phyloP scores from a whole-genome alignment of 257 asterid species.

The Striga asiatica region DNA sequence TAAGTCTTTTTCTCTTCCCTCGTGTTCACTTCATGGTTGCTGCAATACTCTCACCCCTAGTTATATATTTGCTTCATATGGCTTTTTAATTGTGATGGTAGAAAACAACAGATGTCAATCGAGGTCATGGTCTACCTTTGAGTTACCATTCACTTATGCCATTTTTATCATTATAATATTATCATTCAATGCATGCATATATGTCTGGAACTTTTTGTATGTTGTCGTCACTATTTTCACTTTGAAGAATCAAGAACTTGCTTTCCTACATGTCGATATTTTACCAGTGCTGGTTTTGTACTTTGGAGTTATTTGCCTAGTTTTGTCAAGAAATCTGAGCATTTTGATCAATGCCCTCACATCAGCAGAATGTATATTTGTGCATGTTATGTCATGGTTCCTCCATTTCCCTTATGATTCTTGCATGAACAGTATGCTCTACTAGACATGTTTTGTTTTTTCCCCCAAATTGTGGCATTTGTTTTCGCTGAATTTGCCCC shows the following conservation, averaged over 20 bases:
- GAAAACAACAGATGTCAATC: not conserved
- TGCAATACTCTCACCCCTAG: not conserved
- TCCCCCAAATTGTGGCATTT: conserved; percentile 12
- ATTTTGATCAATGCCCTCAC: not conserved
- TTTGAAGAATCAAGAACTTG: not conserved
- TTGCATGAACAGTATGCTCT: not conserved
- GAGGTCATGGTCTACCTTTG: conserved; percentile 3
- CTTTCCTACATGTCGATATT: not conserved
- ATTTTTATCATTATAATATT: not conserved
- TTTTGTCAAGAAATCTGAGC: not conserved
- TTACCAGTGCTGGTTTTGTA: not conserved
- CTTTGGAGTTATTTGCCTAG: not conserved
- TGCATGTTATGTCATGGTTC: conserved; percentile 1
- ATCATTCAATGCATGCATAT: not conserved
- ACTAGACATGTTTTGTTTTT: not conserved
- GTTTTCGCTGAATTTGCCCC: conserved; percentile 59
- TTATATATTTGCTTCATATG: conserved; percentile 2
- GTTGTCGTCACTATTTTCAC: not conserved
- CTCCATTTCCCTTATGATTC: conserved; percentile 1
- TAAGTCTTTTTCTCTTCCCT: conserved; percentile 8
- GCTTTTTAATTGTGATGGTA: not conserved
- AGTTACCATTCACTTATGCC: not conserved
- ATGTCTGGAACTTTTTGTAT: conserved; percentile 1
- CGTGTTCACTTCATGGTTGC: conserved; percentile 15
- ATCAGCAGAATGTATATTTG: not conserved